Evolutionary conservation across 352 stramenopile species (phyloP), one percentile per base, ranked within the genome.

Genomic region (Nothophytophthora sp.): DNA sequence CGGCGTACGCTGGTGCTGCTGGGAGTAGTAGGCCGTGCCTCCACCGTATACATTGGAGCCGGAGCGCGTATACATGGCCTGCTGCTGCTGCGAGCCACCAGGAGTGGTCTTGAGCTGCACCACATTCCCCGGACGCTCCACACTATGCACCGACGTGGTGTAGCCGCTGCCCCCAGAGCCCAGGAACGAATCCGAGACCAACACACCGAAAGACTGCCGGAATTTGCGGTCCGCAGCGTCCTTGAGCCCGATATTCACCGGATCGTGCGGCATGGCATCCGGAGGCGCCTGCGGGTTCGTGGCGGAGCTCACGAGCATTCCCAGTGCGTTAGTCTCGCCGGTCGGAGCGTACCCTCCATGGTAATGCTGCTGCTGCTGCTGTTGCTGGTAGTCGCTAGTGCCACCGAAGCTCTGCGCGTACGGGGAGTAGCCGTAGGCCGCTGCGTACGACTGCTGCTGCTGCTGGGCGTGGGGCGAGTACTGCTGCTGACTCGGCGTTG

Each of bases 301-400:
- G 23, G 73, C 70, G 1, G 73, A 85, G 36, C 64, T 82, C 47
- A 85, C 73, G 19, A 85, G 42, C 68, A 82, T 81, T 1, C 73
- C 73, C 15, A 85, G 59, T 11, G 73, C 51, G 48, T 78, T 77
- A 24, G 55, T 47, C 18, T 74, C 57, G 12, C 60, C 48, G 1
- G 59, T 63, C 29, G 60, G 46, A 32, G 50, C 50, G 27, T 76
- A 73, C 25, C 36, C 54, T 27, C 50, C 55, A 55, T 69, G 53
- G 28, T 67, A 72, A 18, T 70, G 59, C 22, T 70, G 70, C 18
- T 76, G 54, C 23, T 61, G 62, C 11, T 71, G 55, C 16, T 67
- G 63, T 13, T 72, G 52, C 18, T 63, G 43, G 33, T 74, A 73
- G 13, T 74, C 22, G 30, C 54, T 63, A 18, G 62, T 51, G 25